Base-by-base conservation (phyloP, 129 eudicot genomes). In the Deinandra increscens region DNA sequence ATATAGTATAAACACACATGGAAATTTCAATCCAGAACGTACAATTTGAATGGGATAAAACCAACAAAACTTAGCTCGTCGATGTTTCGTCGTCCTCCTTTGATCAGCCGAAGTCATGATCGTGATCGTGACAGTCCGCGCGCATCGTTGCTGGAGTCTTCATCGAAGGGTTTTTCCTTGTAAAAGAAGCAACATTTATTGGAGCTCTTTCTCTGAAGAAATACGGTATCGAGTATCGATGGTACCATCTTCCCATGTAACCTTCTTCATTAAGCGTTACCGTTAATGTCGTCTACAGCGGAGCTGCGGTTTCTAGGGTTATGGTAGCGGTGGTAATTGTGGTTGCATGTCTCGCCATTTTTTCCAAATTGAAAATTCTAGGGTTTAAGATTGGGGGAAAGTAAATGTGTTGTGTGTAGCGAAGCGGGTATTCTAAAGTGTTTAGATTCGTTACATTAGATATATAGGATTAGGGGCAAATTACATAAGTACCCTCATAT, bases 181-280 rank as follows among this genome's bases (percentile, higher is more conserved):
- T 86, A 96, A 38, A 91, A 88, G 34, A 92, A 88, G 82, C 98
- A 92, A 69, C 97, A 91, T 78, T 91, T 91, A 23, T 91, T 88
- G 34, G 97, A 91, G 73, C 97, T 91, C 82, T 91, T 91, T 67
- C 74, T 88, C 45, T 86, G 83, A 41, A 88, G 80, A 50, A 88
- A 88, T 64, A 85, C 97, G 80, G n/a, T n/a, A n/a, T n/a, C n/a
- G n/a, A n/a, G 88, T 88, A 63, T 91, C 93, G 41, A 86, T 85
- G 49, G 96, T 92, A 9, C 96, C 98, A 79, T 88, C 89, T 64
- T 84, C 88, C 98, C 98, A 92, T 5, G 96, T 67, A 18, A 92
- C 98, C 87, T 87, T 90, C 90, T 91, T 91, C 80, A 80, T 88
- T 92, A 29, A 92, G 83, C 44, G 84, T 83, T 82, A 92, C 15